Percentiles rank a stretch among this genome's conserved stretches.
Conservation (phyloP, 192 early-diverging fungal genomes). For the Coemansia sp. region DNA sequence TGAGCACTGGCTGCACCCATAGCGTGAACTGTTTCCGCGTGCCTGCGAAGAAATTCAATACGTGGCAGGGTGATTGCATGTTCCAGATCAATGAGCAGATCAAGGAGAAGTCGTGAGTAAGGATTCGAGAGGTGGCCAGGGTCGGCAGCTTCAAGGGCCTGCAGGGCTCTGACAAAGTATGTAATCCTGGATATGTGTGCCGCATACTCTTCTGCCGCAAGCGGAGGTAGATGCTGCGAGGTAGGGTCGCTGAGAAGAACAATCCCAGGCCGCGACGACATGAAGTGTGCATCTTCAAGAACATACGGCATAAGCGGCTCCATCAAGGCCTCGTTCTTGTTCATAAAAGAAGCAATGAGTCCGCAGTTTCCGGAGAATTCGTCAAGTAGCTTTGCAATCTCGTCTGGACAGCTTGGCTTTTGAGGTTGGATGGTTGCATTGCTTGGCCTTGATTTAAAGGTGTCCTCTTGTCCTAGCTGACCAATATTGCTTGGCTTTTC, state of each 20-base stretch:
- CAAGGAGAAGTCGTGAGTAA: conserved; percentile 37
- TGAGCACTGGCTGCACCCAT: conserved; percentile 11
- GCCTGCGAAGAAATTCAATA: conserved; percentile 38
- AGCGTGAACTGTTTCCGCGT: conserved; percentile 35
- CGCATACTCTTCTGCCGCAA: conserved; percentile 42
- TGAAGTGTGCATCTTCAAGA: conserved; percentile 20
- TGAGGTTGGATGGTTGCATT: background rate
- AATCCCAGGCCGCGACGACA: conserved; percentile 19
- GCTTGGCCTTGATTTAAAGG: background rate
- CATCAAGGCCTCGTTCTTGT: conserved; percentile 14
- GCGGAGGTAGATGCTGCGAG: conserved; percentile 32
- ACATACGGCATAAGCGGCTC: conserved; percentile 29
- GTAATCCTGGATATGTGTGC: conserved; percentile 32
- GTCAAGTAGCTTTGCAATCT: conserved; percentile 25
- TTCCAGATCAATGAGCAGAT: conserved; percentile 43
- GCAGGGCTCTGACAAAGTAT: conserved; percentile 39
- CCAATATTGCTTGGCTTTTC: conserved; percentile 17
- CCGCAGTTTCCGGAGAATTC: conserved; percentile 15
- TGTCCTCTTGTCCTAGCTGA: background rate
- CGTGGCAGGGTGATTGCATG: conserved; percentile 34
- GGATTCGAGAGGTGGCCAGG: conserved; percentile 35
- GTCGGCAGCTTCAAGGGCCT: conserved; percentile 40
- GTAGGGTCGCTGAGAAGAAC: conserved; percentile 31
- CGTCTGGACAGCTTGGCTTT: conserved; percentile 4
- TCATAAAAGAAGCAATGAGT: conserved; percentile 38